Evolutionary conservation across 257 asterid species (phyloP), one percentile per base, ranked within the genome.

Genomic region (Forsythia suspensa): DNA sequence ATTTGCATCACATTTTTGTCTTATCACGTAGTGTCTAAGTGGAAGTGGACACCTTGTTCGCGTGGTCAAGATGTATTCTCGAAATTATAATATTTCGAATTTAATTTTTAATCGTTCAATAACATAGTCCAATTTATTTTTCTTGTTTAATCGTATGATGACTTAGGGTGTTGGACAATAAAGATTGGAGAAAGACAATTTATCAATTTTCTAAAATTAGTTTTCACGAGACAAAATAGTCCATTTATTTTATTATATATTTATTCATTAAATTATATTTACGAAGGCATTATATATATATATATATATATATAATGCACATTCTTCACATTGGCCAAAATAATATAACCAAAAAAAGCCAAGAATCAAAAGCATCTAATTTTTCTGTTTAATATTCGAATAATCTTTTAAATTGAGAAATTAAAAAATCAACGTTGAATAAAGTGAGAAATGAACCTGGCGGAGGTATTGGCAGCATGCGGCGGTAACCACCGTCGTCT

Each of bases 401-500:
- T 61, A 36, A 6, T 16, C 37, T 39, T 38, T 5, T 20, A 20
- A 12, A 59, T 1, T 8, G 4, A 29, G 1, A 29, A 29, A 29
- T 29, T 29, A 57, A 38, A 63, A 34, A 57, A 2, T 18, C 24
- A 59, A 36, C 29, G 9, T 29, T n/a, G 65, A 63, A 61, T 20
- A 29, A 21, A 3, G 6, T 10, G 38, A 21, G 40, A 21, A 63
- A 63, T 63, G 37, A 10, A 29, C 70, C 18, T 39, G 39, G 57
- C n/a, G 55, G 12, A 3, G 70, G 8, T 74, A 73, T 34, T 76
- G 79, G 39, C 71, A 24, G 12, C 71, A 16, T 2, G 44, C 51
- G 81, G 77, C 65, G 76, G 79, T 68, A 38, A 44, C 81, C 24
- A 55, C 51, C n/a, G 20, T 51, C 59, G 72, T 80, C 67, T 16